phyloP scores from a whole-genome alignment of 148 eudicot species.

The Polygonum maritimum region DNA sequence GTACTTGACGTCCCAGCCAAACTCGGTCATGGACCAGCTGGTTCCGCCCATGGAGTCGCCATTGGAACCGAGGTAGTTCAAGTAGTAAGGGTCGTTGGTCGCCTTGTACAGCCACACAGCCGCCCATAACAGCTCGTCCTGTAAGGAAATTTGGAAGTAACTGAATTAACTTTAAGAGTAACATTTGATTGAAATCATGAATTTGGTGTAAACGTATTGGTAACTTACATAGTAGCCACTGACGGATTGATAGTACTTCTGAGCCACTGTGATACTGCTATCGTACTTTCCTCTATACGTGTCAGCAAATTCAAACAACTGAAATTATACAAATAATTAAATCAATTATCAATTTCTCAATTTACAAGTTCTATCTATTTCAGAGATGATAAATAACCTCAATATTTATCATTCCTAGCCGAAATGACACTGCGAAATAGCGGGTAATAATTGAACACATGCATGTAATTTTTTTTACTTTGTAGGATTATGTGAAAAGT shows the following conservation, averaged over 20 bases:
- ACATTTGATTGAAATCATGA: background rate
- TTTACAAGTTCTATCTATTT: too few species aligned
- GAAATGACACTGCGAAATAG: too few species aligned
- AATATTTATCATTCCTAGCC: too few species aligned
- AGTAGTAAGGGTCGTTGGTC: slow-evolving; percentile 56
- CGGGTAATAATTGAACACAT: too few species aligned
- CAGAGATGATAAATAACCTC: too few species aligned
- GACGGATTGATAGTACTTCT: slow-evolving; percentile 88
- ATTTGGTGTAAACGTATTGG: background rate
- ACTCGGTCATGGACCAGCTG: slow-evolving; percentile 92
- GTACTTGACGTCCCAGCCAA: slow-evolving; percentile 98
- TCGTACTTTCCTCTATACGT: slow-evolving; percentile 97
- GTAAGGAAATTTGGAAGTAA: background rate
- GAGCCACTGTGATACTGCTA: slow-evolving; percentile 81
- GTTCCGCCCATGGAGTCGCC: slow-evolving; percentile 88
- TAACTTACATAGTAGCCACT: slow-evolving; percentile 88
- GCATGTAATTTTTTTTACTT: too few species aligned
- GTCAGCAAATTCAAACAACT: slow-evolving; percentile 92
- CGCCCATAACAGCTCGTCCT: slow-evolving; percentile 98
- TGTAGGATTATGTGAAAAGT: too few species aligned
- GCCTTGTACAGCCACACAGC: slow-evolving; percentile 99
- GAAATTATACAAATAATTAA: background rate
- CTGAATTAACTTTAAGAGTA: background rate
- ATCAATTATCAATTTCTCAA: too few species aligned
- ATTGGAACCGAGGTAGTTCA: slow-evolving; percentile 74